Evolutionary conservation across 2,329 filamentous ascomycete species (phyloP).

Genomic region (Albophoma yamanashiensis): DNA sequence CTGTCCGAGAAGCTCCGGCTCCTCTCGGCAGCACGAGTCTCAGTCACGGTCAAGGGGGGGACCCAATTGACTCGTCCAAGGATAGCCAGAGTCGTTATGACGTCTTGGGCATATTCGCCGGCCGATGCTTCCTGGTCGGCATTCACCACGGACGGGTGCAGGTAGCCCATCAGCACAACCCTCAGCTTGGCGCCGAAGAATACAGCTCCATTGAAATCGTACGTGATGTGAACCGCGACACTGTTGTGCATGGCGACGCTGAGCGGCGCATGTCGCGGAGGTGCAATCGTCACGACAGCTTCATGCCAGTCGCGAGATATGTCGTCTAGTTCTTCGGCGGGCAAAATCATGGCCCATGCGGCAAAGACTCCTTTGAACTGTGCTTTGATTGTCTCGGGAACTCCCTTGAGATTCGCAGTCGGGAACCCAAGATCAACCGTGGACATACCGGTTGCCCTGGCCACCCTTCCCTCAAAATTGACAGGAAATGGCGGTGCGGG

Average conservation of each 20-base stretch:
- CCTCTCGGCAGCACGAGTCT: slow-evolving; percentile 26
- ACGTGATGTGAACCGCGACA: slow-evolving; percentile 43
- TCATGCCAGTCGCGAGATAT: slow-evolving; percentile 43
- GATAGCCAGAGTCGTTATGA: slow-evolving; percentile 32
- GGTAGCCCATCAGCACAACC: slow-evolving; percentile 49
- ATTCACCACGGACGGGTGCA: slow-evolving; percentile 26
- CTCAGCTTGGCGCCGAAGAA: slow-evolving; percentile 36
- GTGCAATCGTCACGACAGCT: slow-evolving; percentile 45
- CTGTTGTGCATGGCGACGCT: slow-evolving; percentile 36
- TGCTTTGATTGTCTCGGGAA: slow-evolving; percentile 40
- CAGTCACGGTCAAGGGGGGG: slow-evolving; percentile 25
- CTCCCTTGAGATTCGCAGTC: slow-evolving; percentile 40
- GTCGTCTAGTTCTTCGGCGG: slow-evolving; percentile 17
- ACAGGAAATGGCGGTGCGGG: slow-evolving; percentile 43
- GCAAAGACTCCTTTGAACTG: slow-evolving; percentile 53
- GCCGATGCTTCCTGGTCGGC: slow-evolving; percentile 11
- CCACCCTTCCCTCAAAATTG: slow-evolving; percentile 36
- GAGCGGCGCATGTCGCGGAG: slow-evolving; percentile 32
- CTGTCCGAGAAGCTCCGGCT: slow-evolving; percentile 32
- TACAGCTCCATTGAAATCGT: slow-evolving; percentile 31
- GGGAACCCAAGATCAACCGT: slow-evolving; percentile 33
- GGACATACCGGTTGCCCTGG: slow-evolving; percentile 30
- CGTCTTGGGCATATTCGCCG: slow-evolving; percentile 26
- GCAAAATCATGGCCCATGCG: slow-evolving; percentile 44
- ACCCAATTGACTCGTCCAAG: slow-evolving; percentile 35